A percentile compares a stretch with the other conserved stretches of the same genome.
These are phyloP conservation scores for Aechmea fasciata DNA, from an alignment of 176 grass and related monocot genomes.

Conservation along the genomic window DNA sequence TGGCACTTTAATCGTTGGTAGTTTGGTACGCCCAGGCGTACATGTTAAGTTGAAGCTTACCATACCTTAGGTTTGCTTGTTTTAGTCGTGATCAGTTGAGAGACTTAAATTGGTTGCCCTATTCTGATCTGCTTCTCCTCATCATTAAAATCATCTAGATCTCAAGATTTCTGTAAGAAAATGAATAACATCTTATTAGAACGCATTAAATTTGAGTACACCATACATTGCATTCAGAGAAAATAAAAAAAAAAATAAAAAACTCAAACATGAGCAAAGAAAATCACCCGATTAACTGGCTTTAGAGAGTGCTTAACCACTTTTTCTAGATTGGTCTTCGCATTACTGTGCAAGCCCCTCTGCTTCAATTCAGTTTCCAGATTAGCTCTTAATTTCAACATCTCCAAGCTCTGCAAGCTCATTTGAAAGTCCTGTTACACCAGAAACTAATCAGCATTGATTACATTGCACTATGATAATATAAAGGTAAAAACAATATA, in stretches of 20 bases:
- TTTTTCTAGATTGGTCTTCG: slow-evolving; percentile 32
- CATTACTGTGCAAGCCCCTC: slow-evolving; percentile 67
- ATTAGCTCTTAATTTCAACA: slow-evolving; percentile 82
- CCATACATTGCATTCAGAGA: slow-evolving; percentile 4
- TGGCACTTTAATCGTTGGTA: too few relatives aligned
- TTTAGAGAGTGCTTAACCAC: slow-evolving; percentile 21
- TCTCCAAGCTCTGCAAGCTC: slow-evolving; percentile 59
- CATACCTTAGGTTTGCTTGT: slow-evolving; percentile 64
- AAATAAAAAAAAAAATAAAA: background rate
- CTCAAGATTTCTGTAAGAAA: slow-evolving; percentile 36
- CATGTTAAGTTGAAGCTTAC: background rate
- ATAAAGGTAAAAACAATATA: background rate
- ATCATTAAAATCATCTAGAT: slow-evolving; percentile 70
- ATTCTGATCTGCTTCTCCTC: slow-evolving; percentile 46
- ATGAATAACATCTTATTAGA: slow-evolving; percentile 21
- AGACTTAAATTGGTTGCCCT: slow-evolving; percentile 28
- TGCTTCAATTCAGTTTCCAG: slow-evolving; percentile 78
- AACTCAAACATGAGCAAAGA: slow-evolving; percentile 2
- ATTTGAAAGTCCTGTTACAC: slow-evolving; percentile 40
- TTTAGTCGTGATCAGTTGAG: slow-evolving; percentile 36
- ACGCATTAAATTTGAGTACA: slow-evolving; percentile 14
- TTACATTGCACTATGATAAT: background rate
- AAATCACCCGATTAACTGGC: slow-evolving; percentile 39
- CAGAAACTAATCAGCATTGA: slow-evolving; percentile 15
- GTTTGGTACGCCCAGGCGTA: too few relatives aligned